Conservation (phyloP, 768 basidiomycete genomes). For the Tubosaeta sp. region DNA sequence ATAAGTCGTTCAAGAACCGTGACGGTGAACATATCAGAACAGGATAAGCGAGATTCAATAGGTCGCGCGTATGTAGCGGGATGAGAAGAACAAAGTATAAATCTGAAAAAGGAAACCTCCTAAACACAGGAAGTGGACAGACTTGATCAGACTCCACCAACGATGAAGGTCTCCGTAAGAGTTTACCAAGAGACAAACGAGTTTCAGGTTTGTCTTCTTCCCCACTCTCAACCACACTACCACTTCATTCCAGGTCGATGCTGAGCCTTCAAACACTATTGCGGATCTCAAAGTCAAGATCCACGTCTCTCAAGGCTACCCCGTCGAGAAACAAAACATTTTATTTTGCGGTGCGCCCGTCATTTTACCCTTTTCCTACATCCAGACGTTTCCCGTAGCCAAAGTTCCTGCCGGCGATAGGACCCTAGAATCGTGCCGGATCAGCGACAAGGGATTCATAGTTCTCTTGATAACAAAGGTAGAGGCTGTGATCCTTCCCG, state of each 20-base stretch:
- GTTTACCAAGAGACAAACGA: background rate
- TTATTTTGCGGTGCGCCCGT: conserved; percentile 1
- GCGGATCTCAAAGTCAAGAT: conserved; percentile 2
- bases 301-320: background rate
- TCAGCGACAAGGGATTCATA: conserved; percentile 5
- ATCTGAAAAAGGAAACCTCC: background rate
- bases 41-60: too few relatives aligned
- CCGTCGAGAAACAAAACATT: conserved; percentile 2
- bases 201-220: background rate
- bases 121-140: background rate
- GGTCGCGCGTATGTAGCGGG: too few relatives aligned
- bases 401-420: background rate
- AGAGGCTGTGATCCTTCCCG: background rate
- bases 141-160: background rate
- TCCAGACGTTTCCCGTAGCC: background rate
- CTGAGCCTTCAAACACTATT: conserved; percentile 1
- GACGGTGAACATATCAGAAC: too few relatives aligned
- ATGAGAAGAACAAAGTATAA: too few relatives aligned
- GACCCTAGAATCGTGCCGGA: background rate
- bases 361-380: background rate
- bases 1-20: too few relatives aligned
- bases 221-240: background rate
- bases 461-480: conserved; percentile 1
- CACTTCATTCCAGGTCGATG: background rate
- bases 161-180: background rate